Percentiles rank a stretch among this genome's conserved stretches.
Conservation (phyloP, 2,329 filamentous ascomycete species). For the Aspergillus ochraceus region DNA sequence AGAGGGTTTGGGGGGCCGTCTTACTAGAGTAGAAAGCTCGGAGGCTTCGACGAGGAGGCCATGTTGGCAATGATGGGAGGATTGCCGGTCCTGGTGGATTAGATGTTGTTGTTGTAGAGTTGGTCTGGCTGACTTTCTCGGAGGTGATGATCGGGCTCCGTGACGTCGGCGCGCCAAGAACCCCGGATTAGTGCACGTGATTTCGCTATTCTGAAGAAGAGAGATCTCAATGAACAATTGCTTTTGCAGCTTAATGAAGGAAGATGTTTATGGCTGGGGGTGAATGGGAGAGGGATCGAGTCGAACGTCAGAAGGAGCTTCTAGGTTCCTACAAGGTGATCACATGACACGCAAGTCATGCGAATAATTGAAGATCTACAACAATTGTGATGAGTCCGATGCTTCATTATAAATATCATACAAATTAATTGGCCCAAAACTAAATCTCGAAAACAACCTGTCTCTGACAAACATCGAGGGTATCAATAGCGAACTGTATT, state of each 20-base stretch:
- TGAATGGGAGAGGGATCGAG: too few relatives aligned
- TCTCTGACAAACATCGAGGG: constrained; percentile 2
- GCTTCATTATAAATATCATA: not conserved
- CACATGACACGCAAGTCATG: not conserved
- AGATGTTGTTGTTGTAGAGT: not conserved
- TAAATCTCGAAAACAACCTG: not conserved
- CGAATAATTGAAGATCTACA: too few relatives aligned
- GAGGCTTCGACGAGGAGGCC: constrained; percentile 68
- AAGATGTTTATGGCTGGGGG: too few relatives aligned
- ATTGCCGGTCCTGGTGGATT: not conserved
- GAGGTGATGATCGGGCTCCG: constrained; percentile 4
- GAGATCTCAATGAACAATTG: not conserved
- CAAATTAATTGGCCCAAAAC: not conserved
- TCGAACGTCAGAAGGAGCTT: not conserved
- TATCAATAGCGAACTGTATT: constrained; percentile 11
- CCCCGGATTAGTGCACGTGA: constrained; percentile 18
- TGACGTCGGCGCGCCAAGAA: constrained; percentile 25
- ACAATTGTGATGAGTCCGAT: too few relatives aligned
- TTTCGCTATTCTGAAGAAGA: too few relatives aligned
- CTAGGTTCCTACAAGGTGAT: not conserved
- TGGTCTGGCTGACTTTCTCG: not conserved
- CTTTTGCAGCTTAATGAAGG: too few relatives aligned
- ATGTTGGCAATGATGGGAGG: constrained; percentile 44
- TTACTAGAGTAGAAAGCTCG: constrained; percentile 73
- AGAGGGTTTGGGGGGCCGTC: constrained; percentile 31